phyloP scores from a whole-genome alignment of 768 basidiomycete species.

The Boletus edulis region DNA sequence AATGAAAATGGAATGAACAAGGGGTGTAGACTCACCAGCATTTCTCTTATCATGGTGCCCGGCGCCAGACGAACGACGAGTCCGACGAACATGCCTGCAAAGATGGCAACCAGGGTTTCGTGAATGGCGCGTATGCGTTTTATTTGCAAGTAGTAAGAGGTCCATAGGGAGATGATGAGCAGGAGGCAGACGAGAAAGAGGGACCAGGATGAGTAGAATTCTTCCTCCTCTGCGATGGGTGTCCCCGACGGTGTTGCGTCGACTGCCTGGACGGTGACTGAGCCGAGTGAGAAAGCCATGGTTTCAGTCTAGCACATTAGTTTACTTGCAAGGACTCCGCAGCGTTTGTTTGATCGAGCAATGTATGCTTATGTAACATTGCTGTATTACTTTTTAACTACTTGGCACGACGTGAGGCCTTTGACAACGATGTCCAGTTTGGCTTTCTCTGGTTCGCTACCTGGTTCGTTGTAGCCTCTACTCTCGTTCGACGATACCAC shows the following conservation, averaged over 20 bases:
- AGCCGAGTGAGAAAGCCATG: slow-evolving; percentile 40
- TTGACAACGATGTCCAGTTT: slow-evolving; percentile 23
- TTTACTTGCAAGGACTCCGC: not conserved
- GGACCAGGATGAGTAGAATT: slow-evolving; percentile 93
- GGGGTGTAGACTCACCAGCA: slow-evolving; percentile 76
- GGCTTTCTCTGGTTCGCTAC: slow-evolving; percentile 15
- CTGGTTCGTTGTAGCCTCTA: slow-evolving; percentile 2
- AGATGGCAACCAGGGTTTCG: slow-evolving; percentile 93
- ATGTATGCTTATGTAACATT: slow-evolving; percentile 19
- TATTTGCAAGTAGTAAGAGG: slow-evolving; percentile 97
- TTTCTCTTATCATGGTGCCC: slow-evolving; percentile 92
- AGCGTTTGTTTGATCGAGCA: no score
- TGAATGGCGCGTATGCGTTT: slow-evolving; percentile 94
- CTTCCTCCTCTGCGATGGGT: slow-evolving; percentile 69
- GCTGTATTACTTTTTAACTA: not conserved
- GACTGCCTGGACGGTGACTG: slow-evolving; percentile 31
- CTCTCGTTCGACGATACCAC: slow-evolving; percentile 12
- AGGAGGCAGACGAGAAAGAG: slow-evolving; percentile 89
- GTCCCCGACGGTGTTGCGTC: slow-evolving; percentile 28
- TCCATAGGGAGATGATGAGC: slow-evolving; percentile 91
- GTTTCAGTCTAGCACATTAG: slow-evolving; percentile 20
- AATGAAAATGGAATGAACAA: not conserved
- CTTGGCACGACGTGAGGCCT: slow-evolving; percentile 14
- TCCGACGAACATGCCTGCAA: slow-evolving; percentile 96
- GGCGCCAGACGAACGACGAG: slow-evolving; percentile 86